Percentiles rank a stretch among this genome's conserved stretches.
Conservation (phyloP, 164 flowering plant species). For the Dillenia suffruticosa region DNA sequence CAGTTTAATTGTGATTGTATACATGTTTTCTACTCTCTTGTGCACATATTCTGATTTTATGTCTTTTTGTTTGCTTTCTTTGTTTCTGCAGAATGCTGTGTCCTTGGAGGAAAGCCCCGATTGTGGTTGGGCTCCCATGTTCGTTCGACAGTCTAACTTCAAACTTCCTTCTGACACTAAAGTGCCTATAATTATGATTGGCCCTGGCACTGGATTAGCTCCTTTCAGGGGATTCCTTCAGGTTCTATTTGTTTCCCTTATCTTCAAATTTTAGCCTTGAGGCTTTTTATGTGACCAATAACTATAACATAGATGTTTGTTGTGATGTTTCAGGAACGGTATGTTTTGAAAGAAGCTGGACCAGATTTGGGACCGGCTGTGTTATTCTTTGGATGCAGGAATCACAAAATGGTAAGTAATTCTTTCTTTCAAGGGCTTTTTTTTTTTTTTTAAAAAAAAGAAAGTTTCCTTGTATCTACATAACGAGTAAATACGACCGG, state of each 20-base stretch:
- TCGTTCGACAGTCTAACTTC: constrained; percentile 88
- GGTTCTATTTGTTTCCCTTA: constrained; percentile 29
- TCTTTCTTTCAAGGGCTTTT: background rate
- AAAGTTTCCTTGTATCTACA: too few relatives aligned
- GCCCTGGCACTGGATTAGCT: constrained; percentile 99
- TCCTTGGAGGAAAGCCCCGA: constrained; percentile 59
- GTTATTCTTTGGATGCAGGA: constrained; percentile 95
- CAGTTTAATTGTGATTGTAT: too few relatives aligned
- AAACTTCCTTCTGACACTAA: constrained; percentile 74
- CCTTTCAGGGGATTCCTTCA: constrained; percentile 98
- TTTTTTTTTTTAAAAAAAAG: too few relatives aligned
- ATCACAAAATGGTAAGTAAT: constrained; percentile 73
- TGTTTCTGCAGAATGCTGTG: constrained; percentile 56
- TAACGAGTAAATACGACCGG: too few relatives aligned
- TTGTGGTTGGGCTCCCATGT: constrained; percentile 88
- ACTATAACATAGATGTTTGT: background rate
- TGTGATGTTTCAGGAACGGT: constrained; percentile 62
- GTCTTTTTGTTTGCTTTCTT: background rate
- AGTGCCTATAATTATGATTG: constrained; percentile 92
- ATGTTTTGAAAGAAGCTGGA: constrained; percentile 79
- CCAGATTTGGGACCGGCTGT: constrained; percentile 66
- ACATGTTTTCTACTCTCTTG: too few relatives aligned
- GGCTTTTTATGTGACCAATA: too few relatives aligned
- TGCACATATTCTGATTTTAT: background rate
- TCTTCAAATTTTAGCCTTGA: too few relatives aligned